Evolutionary conservation across 2,329 filamentous ascomycete species (phyloP), one percentile per base, ranked within the genome.

Genomic region (Verticillium tricorpus): DNA sequence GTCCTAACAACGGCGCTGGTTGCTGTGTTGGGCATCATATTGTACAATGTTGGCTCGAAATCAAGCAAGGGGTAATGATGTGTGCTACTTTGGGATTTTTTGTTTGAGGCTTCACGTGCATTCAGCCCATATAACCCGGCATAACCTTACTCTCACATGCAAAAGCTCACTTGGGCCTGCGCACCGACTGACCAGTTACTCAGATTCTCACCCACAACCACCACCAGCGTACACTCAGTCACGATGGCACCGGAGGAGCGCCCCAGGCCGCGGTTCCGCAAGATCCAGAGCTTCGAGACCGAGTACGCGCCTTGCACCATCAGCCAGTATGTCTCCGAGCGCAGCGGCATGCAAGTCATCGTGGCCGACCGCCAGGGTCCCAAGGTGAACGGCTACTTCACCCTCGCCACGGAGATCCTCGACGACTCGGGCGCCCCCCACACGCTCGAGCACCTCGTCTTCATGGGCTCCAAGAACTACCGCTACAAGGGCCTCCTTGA

Each of bases 361-460:
- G 91, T 97, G 58, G 92, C 96, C 68, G 91, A 98, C 73, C 89
- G 93, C 68, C 88, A 95, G 73, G 94, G 95, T 0, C 95, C 95
- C n/a, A 98, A 97, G 75, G 85, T 97, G 64, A 90, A 91, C 68
- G 95, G 95, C 37, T 97, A 96, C 77, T 99, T 99, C 76, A 90
- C 93, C 37, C 84, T 99, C 60, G 95, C 95, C 37, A 99, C 95
- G 3, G 95, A 99, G 77, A 98, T 99, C 69, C 90, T 96, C 69
- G 95, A 99, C 78, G 93, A 99, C 74, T 98, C 94, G 12, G 95
- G 95, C 50, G 91, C 95, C 15, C 95, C 91, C 5, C 91, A 94
- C 71, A 93, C 91, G 0, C 81, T 94, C n/a, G 90, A 94, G 76
- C 90, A 93, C 73, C 77, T 94, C 15, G 82, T 91, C 66, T 94